Conservation (phyloP, 495 filamentous ascomycete species). For the Aspergillus homomorphus region DNA sequence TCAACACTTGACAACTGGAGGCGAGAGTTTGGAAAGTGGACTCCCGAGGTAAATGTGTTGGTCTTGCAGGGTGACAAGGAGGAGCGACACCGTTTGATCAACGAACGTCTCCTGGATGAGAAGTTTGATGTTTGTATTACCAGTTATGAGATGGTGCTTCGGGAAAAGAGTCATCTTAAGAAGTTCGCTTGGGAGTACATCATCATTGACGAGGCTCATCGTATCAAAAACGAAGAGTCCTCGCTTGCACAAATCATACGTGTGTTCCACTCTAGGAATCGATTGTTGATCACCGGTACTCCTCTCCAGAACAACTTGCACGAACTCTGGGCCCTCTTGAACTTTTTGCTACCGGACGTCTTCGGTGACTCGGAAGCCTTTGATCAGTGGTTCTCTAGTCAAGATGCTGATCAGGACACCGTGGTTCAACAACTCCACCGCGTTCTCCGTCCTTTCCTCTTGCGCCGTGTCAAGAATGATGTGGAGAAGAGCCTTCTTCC, state of each 20-base stretch:
- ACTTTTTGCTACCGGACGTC: constrained; percentile 95
- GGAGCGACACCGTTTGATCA: constrained; percentile 82
- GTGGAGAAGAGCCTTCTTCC: constrained; percentile 97
- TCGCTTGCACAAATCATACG: constrained; percentile 96
- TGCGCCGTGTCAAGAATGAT: constrained; percentile 96
- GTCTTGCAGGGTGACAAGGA: constrained; percentile 96
- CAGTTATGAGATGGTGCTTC: constrained; percentile 95
- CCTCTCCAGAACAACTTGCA: constrained; percentile 98
- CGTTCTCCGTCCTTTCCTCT: constrained; percentile 87
- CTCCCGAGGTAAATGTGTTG: constrained; percentile 89
- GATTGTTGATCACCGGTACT: constrained; percentile 93
- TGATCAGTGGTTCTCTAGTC: constrained; percentile 93
- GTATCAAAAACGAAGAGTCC: constrained; percentile 99
- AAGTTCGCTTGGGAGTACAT: constrained; percentile 99
- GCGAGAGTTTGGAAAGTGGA: constrained; percentile 90
- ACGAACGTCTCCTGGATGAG: constrained; percentile 84
- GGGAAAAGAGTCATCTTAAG: constrained; percentile 91
- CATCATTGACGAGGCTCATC: constrained; percentile 98
- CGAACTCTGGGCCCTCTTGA: constrained; percentile 97
- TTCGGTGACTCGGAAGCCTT: constrained; percentile 98
- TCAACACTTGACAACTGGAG: constrained; percentile 99
- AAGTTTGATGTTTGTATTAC: constrained; percentile 93
- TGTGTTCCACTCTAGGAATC: constrained; percentile 92
- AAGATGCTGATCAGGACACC: constrained; percentile 84
- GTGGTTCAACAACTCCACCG: constrained; percentile 97